These are phyloP conservation scores for Tephrocybe sp. DNA, from an alignment of 768 basidiomycete species.

Conservation along the genomic window DNA sequence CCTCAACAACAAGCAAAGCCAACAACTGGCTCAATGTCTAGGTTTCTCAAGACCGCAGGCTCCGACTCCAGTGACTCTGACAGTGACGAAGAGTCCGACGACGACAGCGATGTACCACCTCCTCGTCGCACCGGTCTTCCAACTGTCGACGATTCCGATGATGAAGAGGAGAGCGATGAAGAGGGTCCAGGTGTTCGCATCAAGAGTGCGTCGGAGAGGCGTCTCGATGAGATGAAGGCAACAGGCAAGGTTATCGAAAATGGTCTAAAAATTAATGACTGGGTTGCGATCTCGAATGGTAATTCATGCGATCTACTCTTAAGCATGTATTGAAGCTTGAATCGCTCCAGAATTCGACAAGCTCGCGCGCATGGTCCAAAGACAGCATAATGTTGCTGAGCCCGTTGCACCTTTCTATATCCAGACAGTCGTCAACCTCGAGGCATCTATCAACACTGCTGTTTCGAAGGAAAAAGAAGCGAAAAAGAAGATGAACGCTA, in stretches of 20 bases:
- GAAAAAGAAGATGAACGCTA: conserved; percentile 95
- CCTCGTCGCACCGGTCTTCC: conserved; percentile 30
- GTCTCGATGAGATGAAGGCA: conserved; percentile 92
- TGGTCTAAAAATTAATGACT: conserved; percentile 94
- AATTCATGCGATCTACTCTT: not conserved
- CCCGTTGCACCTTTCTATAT: conserved; percentile 86
- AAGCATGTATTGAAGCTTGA: conserved; percentile 19
- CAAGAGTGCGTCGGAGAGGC: conserved; percentile 88
- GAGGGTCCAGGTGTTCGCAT: conserved; percentile 71
- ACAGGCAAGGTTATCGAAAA: conserved; percentile 92
- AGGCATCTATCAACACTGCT: conserved; percentile 68
- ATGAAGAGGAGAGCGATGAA: conserved; percentile 50
- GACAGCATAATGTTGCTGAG: conserved; percentile 82
- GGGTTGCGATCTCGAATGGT: conserved; percentile 91
- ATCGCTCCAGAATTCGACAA: conserved; percentile 85
- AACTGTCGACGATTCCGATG: conserved; percentile 35
- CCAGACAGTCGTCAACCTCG: conserved; percentile 71
- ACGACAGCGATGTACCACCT: conserved; percentile 41
- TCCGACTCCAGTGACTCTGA: conserved; percentile 60
- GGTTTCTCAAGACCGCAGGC: conserved; percentile 68
- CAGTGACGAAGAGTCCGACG: conserved; percentile 54
- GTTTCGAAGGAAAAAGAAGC: conserved; percentile 86
- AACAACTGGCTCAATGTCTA: conserved; percentile 55
- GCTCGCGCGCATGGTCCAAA: conserved; percentile 83
- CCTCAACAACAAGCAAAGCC: conserved; percentile 43